These are phyloP conservation scores for Seiridium unicorne DNA, from an alignment of 2,329 filamentous ascomycete species.

Conservation along the genomic window DNA sequence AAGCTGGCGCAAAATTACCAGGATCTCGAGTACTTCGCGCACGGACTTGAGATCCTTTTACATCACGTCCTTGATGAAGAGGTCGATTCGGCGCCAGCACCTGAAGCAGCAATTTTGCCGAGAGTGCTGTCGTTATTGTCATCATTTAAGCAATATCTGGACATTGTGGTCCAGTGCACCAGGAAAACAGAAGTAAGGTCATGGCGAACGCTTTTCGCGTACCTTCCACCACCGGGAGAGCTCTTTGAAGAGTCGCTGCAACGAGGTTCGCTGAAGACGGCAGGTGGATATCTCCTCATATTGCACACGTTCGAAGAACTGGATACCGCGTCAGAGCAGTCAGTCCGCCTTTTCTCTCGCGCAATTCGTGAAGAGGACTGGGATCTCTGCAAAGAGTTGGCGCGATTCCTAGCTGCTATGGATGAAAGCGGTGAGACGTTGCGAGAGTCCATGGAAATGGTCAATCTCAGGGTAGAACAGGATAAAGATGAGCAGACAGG, in stretches of 20 bases:
- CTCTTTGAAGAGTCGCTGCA: slow-evolving; percentile 91
- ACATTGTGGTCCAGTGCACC: slow-evolving; percentile 95
- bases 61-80: slow-evolving; percentile 95
- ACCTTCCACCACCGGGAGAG: slow-evolving; percentile 85
- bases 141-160: slow-evolving; percentile 81
- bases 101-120: slow-evolving; percentile 63
- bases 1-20: slow-evolving; percentile 83
- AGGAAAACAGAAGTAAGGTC: slow-evolving; percentile 94
- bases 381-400: slow-evolving; percentile 93
- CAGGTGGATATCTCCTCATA: slow-evolving; percentile 92
- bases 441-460: slow-evolving; percentile 65
- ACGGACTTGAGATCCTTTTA: slow-evolving; percentile 86
- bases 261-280: slow-evolving; percentile 86
- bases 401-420: slow-evolving; percentile 89
- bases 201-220: slow-evolving; percentile 90
- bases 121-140: slow-evolving; percentile 64
- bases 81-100: slow-evolving; percentile 68
- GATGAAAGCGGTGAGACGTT: slow-evolving; percentile 84
- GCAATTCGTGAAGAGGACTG: slow-evolving; percentile 86
- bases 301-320: slow-evolving; percentile 79
- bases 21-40: slow-evolving; percentile 85
- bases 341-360: slow-evolving; percentile 75
- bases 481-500: slow-evolving; percentile 26
- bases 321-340: slow-evolving; percentile 68
- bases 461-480: slow-evolving; percentile 41